phyloP scores from a whole-genome alignment of 106 monocot species.

The Platanthera guangdongensis region DNA sequence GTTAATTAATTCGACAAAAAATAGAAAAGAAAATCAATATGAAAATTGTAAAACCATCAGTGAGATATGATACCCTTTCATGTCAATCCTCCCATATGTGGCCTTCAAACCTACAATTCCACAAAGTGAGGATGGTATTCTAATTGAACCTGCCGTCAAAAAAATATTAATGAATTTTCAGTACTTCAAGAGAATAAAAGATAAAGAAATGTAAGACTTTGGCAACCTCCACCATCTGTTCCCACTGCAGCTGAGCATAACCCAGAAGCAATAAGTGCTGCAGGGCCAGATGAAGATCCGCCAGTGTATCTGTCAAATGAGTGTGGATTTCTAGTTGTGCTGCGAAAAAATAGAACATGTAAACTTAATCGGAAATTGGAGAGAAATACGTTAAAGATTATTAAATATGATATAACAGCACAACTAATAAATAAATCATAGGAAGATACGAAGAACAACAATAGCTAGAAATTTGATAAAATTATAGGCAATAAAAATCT shows the following conservation, averaged over 20 bases:
- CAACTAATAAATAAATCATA: background rate
- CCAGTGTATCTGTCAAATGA: conserved; percentile 87
- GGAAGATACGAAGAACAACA: background rate
- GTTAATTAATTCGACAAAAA: background rate
- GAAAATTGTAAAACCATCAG: background rate
- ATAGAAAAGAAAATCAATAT: background rate
- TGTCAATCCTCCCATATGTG: conserved; percentile 71
- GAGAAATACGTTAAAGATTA: conserved; percentile 3
- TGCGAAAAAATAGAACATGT: conserved; percentile 16
- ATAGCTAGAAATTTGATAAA: background rate
- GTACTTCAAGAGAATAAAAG: background rate
- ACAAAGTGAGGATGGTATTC: conserved; percentile 99
- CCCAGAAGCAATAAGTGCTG: conserved; percentile 86
- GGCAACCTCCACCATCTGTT: conserved; percentile 96
- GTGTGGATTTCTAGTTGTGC: conserved; percentile 90
- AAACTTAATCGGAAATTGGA: background rate
- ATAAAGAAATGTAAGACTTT: background rate
- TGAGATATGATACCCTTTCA: conserved; percentile 58
- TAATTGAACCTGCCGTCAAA: conserved; percentile 60
- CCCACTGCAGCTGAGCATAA: conserved; percentile 87
- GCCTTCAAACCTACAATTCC: conserved; percentile 92
- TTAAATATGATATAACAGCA: background rate
- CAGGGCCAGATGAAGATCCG: conserved; percentile 96
- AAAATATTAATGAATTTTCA: conserved; percentile 1
- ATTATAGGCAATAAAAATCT: background rate